phyloP scores from a whole-genome alignment of 1,284 basidiomycete species.

The Sporisorium scitamineum region DNA sequence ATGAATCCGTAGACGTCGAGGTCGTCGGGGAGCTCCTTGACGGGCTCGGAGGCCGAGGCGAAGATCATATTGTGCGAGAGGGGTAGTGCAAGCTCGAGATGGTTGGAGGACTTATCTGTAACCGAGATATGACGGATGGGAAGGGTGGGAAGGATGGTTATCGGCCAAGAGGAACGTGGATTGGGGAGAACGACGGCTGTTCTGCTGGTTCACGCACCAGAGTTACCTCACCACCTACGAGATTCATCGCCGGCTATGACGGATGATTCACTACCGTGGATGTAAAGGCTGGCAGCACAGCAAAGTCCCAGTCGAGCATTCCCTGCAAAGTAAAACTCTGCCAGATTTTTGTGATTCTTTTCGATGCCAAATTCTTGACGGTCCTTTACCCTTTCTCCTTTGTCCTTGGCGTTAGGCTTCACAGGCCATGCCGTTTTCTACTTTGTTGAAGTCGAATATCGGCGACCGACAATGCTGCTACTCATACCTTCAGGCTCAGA shows the following conservation, averaged over 20 bases:
- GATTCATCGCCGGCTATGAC: not conserved
- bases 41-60: conserved; percentile 37
- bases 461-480: too few relatives aligned
- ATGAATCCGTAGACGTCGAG: conserved; percentile 56
- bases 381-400: not conserved
- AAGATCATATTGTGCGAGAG: conserved; percentile 37
- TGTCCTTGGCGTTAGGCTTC: not conserved
- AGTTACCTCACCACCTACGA: not conserved
- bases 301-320: not conserved
- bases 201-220: not conserved
- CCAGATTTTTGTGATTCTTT: not conserved
- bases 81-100: too few relatives aligned
- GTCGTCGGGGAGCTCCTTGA: conserved; percentile 50
- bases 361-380: not conserved
- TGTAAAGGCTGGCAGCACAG: not conserved
- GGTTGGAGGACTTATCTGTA: not conserved
- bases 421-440: too few relatives aligned
- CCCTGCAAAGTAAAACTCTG: not conserved
- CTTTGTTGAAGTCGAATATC: too few relatives aligned
- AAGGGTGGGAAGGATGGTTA: not conserved
- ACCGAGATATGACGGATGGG: not conserved
- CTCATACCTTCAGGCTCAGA: too few relatives aligned
- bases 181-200: not conserved
- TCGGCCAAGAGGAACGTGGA: not conserved
- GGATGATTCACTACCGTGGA: not conserved